Evolutionary conservation across 202 grass and related monocot species (phyloP), one percentile per base, ranked within the genome.

Genomic region (Musa balbisiana): DNA sequence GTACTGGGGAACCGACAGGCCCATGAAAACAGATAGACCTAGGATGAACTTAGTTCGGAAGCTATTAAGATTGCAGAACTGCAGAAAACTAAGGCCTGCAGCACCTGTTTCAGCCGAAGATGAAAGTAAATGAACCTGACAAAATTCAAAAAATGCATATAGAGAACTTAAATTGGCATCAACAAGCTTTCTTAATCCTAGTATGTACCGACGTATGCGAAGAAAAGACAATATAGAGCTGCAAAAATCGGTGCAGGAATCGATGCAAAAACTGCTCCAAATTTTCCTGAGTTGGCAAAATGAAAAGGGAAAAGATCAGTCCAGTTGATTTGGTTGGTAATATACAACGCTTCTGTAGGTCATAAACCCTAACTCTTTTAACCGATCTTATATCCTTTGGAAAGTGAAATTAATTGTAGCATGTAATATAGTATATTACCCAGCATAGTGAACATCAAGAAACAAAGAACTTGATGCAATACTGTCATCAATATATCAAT

Each of bases 1-100:
- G 78, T 99, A 99, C 67, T 99, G 95, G 49, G 95, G 95, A 84
- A 95, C 84, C 71, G 95, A 99, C 56, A 99, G 68, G 77, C 95
- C 95, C 91, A 99, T 83, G 67, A 99, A 99, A 75, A 99, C 26
- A 72, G 95, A 88, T 75, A 99, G 95, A 55, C 95, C 95, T 33
- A 99, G 70, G 77, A 99, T 99, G 89, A 99, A 99, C 80, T 89
- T 92, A 12, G 95, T 99, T 63, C 95, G 84, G 83, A 95, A 99
- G 73, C 89, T 99, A 82, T 99, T 99, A 24, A 99, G 89, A 60
- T 99, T 99, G 79, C 95, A 99, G 80, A 99, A 99, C 66, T 99
- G 95, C 77, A 99, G 95, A 64, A 99, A 99, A 71, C 91, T 81
- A 74, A 99, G 62, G 33, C 95, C 95, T 68, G 80, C 89, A 62